Evolutionary conservation across 768 basidiomycete species (phyloP), one percentile per base, ranked within the genome.

Genomic region (Cubamyces lactineus): DNA sequence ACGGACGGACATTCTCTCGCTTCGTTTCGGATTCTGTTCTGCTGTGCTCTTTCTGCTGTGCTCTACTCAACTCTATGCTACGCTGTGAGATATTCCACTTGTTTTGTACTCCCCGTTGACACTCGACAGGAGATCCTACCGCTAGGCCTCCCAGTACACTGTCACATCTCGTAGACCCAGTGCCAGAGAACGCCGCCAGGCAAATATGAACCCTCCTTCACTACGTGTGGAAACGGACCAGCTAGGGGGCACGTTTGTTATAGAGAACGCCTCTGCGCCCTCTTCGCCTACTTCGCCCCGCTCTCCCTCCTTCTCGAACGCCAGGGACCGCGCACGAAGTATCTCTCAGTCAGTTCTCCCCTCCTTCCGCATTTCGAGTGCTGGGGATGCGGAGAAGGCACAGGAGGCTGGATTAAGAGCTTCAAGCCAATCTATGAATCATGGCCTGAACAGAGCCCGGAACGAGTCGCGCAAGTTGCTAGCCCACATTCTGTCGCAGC

Each of bases 391-490:
- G 30, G 70, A 70, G 11, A 71, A 69, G 48, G 65, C 64, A 54
- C 49, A 53, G 38, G 63, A 71, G 23, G 59, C 65, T 45, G 59
- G 70, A 38, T 38, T 64, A 21, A 66, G 61, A 46, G 47, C 65
- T 68, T 69, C 61, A 47, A 34, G 45, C 21, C 59, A 60, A 11
- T 9, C 50, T 16, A 53, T 51, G 16, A 53, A 66, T 16, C 73
- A 63, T 73, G 76, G 72, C 7, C 57, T 66, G 28, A 73, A 71
- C 55, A 81, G 80, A 64, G 80, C 81, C 28, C 77, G 77, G 38
- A 81, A 83, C 55, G 91, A 91, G 71, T 84, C 86, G 9, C 82
- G 85, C 51, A 92, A 92, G 70, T 77, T 91, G 23, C 77, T 92
- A 3, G 80, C 83, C 0, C 85, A 88, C 70, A 76, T 91, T 28